These are phyloP conservation scores for Penicillium longicatenatum DNA, from an alignment of 495 filamentous ascomycete species.

Conservation along the genomic window DNA sequence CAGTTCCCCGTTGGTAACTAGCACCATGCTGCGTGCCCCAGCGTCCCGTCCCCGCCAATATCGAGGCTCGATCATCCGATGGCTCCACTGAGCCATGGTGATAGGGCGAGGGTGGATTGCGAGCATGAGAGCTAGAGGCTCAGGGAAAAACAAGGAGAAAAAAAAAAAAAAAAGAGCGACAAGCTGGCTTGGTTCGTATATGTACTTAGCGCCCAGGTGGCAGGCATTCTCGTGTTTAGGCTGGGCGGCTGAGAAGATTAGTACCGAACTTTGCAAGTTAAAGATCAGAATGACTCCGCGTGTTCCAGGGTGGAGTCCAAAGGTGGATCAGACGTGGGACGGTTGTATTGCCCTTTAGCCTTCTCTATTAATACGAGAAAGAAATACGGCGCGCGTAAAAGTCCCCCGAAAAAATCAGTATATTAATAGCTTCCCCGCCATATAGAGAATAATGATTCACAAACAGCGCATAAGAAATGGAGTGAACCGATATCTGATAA, in stretches of 20 bases:
- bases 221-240: neutral
- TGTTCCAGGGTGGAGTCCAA: neutral
- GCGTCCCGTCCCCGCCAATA: conserved; percentile 16
- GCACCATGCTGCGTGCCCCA: conserved; percentile 2
- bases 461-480: no score
- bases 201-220: neutral
- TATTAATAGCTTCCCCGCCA: neutral
- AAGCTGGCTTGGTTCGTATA: neutral
- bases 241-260: neutral
- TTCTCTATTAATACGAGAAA: neutral
- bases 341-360: neutral
- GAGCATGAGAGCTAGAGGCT: neutral
- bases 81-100: conserved; percentile 1
- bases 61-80: conserved; percentile 11
- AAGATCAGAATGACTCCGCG: neutral
- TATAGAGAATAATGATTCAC: neutral
- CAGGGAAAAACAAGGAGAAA: neutral
- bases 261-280: neutral
- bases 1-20: conserved; percentile 6
- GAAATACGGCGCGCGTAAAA: neutral
- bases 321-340: neutral
- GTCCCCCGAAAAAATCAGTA: neutral
- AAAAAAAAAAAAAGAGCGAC: neutral
- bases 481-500: no score
- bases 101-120: neutral